A percentile compares a stretch with the other conserved stretches of the same genome.
Evolutionary conservation across 495 filamentous ascomycete species (phyloP).

Genomic region (Trichoderma asperelloides): DNA sequence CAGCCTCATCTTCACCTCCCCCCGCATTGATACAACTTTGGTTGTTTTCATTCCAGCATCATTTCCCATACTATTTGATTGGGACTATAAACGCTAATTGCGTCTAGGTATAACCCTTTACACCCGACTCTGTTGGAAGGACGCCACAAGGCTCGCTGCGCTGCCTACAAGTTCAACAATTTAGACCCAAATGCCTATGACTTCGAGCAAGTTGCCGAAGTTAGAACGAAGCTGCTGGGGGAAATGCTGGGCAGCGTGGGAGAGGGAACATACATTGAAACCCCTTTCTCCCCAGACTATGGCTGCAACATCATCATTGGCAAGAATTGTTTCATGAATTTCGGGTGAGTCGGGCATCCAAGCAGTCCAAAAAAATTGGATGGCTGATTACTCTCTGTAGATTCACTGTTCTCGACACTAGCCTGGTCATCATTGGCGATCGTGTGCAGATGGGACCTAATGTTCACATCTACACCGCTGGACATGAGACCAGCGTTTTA

Average conservation of each 20-base stretch:
- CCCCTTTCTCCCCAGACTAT: constrained; percentile 46
- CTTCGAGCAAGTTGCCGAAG: constrained; percentile 25
- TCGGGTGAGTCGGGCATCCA: constrained; percentile 11
- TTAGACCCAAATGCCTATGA: constrained; percentile 30
- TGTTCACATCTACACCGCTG: constrained; percentile 35
- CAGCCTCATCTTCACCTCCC: too few species aligned
- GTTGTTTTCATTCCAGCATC: neutral
- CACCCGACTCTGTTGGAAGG: constrained; percentile 32
- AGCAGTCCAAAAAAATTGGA: too few species aligned
- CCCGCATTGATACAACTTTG: too few species aligned
- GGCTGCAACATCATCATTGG: constrained; percentile 46
- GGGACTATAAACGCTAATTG: neutral
- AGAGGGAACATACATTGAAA: constrained; percentile 36
- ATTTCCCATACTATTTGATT: neutral
- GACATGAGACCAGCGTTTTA: constrained; percentile 34
- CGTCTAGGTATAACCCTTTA: constrained; percentile 29
- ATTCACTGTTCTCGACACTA: constrained; percentile 34
- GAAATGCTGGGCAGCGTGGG: constrained; percentile 37
- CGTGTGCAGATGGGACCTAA: constrained; percentile 34
- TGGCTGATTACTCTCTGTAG: too few species aligned
- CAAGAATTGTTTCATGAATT: constrained; percentile 41
- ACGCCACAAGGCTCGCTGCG: constrained; percentile 33
- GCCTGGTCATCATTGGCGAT: constrained; percentile 34
- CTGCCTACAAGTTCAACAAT: constrained; percentile 38
- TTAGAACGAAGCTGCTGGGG: constrained; percentile 26